These are phyloP conservation scores for Saturnispora sanitii DNA, from an alignment of 805 yeast species.

Conservation along the genomic window DNA sequence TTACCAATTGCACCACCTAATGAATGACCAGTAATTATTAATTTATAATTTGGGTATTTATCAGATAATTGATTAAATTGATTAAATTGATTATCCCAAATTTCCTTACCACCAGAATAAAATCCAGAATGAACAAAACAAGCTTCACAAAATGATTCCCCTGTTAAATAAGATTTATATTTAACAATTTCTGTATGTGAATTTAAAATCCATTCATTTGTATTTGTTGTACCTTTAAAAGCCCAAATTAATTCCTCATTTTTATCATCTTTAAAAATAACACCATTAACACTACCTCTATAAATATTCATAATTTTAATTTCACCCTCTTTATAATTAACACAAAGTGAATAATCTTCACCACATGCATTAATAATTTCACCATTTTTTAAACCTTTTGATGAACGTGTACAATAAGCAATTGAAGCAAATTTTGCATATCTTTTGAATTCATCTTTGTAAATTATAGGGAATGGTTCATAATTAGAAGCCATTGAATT, in stretches of 20 bases:
- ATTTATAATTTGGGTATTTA: slow-evolving; percentile 36
- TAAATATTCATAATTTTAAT: slow-evolving; percentile 17
- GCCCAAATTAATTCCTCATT: slow-evolving; percentile 36
- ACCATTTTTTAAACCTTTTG: neutral
- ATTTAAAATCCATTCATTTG: slow-evolving; percentile 55
- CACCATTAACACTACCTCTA: slow-evolving; percentile 45
- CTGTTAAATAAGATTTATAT: slow-evolving; percentile 14
- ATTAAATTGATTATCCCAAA: slow-evolving; percentile 30
- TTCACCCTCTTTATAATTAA: neutral
- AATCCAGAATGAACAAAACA: slow-evolving; percentile 64
- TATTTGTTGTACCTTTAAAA: slow-evolving; percentile 56
- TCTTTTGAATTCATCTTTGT: neutral
- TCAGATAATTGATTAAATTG: slow-evolving; percentile 27
- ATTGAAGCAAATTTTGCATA: slow-evolving; percentile 3
- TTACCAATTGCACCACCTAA: slow-evolving; percentile 56
- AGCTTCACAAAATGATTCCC: slow-evolving; percentile 31
- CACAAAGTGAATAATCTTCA: slow-evolving; percentile 1
- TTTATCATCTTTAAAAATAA: slow-evolving; percentile 39
- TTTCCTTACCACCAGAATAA: slow-evolving; percentile 34
- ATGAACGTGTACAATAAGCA: neutral
- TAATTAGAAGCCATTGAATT: no score
- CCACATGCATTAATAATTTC: neutral
- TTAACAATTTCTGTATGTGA: slow-evolving; percentile 43
- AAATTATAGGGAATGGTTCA: neutral
- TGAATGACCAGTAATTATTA: slow-evolving; percentile 64